Conservation (phyloP, 331 rosid species). For the Phaseolus coccineus region DNA sequence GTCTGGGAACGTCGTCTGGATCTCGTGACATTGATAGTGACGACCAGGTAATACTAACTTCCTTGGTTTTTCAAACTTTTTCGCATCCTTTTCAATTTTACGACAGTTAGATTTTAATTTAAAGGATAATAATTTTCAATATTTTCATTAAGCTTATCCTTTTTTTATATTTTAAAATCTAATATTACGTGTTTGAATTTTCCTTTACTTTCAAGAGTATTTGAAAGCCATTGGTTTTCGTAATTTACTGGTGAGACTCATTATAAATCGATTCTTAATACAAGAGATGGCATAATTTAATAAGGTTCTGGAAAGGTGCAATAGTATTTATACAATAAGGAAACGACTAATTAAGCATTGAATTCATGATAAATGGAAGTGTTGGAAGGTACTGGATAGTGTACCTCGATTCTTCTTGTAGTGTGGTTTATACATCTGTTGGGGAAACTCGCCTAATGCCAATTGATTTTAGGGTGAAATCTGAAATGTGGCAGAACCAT, state of each 20-base stretch:
- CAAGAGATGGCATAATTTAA: conserved; percentile 27
- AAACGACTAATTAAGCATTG: neutral
- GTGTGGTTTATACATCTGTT: too few relatives aligned
- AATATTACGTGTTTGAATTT: conserved; percentile 10
- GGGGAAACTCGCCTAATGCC: too few relatives aligned
- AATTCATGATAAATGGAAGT: neutral
- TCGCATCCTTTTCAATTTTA: neutral
- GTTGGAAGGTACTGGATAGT: neutral
- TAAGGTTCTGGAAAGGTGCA: conserved; percentile 25
- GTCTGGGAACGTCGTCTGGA: conserved; percentile 82
- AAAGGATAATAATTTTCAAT: neutral
- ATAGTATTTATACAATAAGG: neutral
- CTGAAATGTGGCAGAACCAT: too few relatives aligned
- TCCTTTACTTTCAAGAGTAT: neutral
- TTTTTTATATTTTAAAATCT: too few relatives aligned
- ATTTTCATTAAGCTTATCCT: neutral
- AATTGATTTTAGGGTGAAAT: too few relatives aligned
- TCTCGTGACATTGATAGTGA: conserved; percentile 75
- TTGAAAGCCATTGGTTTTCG: conserved; percentile 37
- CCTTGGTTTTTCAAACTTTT: neutral
- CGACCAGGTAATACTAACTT: conserved; percentile 61
- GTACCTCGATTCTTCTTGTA: too few relatives aligned
- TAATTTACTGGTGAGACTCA: conserved; percentile 31
- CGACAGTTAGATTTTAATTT: conserved; percentile 20
- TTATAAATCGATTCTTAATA: conserved; percentile 31